Evolutionary conservation across 2,329 filamentous ascomycete species (phyloP), one percentile per base, ranked within the genome.

Genomic region (Claviceps sp.): DNA sequence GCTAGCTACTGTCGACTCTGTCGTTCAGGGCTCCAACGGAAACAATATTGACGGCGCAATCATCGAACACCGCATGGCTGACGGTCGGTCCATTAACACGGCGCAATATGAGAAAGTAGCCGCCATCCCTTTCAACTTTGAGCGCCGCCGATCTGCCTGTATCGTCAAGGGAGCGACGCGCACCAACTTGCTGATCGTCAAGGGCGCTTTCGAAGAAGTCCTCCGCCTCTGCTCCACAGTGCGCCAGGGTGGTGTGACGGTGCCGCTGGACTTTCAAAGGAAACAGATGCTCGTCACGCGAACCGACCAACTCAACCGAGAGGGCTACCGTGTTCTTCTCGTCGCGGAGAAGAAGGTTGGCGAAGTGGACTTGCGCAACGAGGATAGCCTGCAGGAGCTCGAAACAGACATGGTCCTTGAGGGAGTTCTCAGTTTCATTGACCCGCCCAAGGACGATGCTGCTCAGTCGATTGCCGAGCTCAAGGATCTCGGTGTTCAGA

Each of bases 11-110:
- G 60, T 63, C 26, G 60, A 64, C 47, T 56, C 61, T 2, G 36
- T 46, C 6, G 47, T 59, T 22, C 62, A 64, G 50, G 61, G 58
- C n/a, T 30, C 52, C 5, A 58, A 59, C 9, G 62, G 62, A 22
- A 63, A 64, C 51, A 59, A 60, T 45, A 64, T 64, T 46, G 61
- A 64, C 53, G 26, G 40, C 5, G 62, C 62, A 24, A 63, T 64
- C 37, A 34, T 57, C 22, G 52, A 53, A 5, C 48, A 58, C 24
- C 55, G 52, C 5, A 52, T 56, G 22, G 5, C 16, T 1, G 55
- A 58, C 14, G 55, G 50, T 4, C 22, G 54, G 5, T 18, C 54
- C 4, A 52, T 62, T 6, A 53, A 52, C 24, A 55, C 56, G 2
- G 58, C 61, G 0, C 54, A 54, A 9, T 60, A 60, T 47, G 54